Evolutionary conservation across 495 filamentous ascomycete genomes (phyloP).

Genomic region (Tirmania nivea): DNA sequence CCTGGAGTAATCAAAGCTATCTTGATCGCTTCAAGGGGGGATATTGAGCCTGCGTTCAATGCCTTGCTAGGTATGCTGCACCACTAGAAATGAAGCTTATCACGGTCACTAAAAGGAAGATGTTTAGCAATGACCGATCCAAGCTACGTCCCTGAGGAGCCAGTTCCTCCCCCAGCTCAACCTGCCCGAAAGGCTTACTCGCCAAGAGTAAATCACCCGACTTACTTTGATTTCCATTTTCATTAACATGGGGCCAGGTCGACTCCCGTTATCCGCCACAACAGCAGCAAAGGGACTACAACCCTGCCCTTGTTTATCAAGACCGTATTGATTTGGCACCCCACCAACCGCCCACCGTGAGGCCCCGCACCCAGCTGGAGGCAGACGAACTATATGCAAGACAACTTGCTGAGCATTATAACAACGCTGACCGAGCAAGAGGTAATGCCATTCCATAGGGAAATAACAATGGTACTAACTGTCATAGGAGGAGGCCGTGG

Average conservation of each 20-base stretch:
- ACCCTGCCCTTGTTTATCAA: not conserved
- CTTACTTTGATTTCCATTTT: no score
- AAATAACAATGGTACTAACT: no score
- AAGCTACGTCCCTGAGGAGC: slow-evolving; percentile 45
- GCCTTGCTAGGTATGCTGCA: slow-evolving; percentile 52
- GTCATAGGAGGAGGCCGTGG: slow-evolving; percentile 10
- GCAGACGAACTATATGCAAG: slow-evolving; percentile 85
- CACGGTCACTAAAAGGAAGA: not conserved
- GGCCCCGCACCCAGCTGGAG: slow-evolving; percentile 57
- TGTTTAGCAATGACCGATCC: slow-evolving; percentile 76
- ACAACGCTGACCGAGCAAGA: slow-evolving; percentile 1
- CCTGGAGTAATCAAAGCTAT: slow-evolving; percentile 67
- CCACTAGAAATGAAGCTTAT: not conserved
- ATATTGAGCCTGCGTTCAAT: slow-evolving; percentile 88
- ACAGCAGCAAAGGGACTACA: not conserved
- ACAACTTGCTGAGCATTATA: slow-evolving; percentile 59
- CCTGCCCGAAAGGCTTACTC: not conserved
- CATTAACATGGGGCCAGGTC: not conserved
- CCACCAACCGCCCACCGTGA: slow-evolving; percentile 8
- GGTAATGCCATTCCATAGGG: slow-evolving; percentile 6
- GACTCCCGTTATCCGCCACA: not conserved
- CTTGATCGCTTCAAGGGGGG: slow-evolving; percentile 60
- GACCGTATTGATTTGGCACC: not conserved
- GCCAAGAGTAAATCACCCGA: not conserved
- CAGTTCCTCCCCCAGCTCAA: slow-evolving; percentile 21